Percentiles rank a stretch among this genome's conserved stretches.
phyloP scores from a whole-genome alignment of 140 eudicot genomes.

The Senecio squalidus region DNA sequence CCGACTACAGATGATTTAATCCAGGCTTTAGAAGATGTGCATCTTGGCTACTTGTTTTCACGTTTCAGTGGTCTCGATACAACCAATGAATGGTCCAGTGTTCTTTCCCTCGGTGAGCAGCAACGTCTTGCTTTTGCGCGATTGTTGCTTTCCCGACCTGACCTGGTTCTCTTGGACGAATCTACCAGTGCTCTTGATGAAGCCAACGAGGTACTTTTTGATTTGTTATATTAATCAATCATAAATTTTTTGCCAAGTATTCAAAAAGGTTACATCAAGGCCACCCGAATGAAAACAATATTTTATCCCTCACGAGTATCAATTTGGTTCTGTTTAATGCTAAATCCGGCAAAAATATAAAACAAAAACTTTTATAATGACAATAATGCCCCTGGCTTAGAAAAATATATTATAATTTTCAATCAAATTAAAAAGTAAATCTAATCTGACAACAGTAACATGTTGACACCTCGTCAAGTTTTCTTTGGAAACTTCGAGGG shows the following conservation, averaged over 20 bases:
- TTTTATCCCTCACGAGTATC: too few species aligned
- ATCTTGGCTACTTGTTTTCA: slow-evolving; percentile 65
- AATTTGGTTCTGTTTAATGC: too few species aligned
- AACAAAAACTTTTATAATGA: too few species aligned
- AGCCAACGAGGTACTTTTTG: slow-evolving; percentile 69
- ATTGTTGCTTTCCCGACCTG: slow-evolving; percentile 74
- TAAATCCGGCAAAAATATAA: too few species aligned
- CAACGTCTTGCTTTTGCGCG: slow-evolving; percentile 98
- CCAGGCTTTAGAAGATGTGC: slow-evolving; percentile 79
- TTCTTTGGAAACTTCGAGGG: too few species aligned
- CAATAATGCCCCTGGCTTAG: too few species aligned
- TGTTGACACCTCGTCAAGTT: too few species aligned
- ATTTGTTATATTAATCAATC: background rate
- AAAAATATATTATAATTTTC: too few species aligned
- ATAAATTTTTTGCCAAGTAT: background rate
- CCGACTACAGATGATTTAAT: slow-evolving; percentile 71
- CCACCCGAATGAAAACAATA: too few species aligned
- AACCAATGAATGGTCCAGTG: slow-evolving; percentile 83
- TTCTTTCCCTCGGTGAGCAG: slow-evolving; percentile 95
- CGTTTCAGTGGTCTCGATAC: slow-evolving; percentile 69
- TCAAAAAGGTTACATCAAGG: too few species aligned
- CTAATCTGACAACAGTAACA: too few species aligned
- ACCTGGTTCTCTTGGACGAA: slow-evolving; percentile 84
- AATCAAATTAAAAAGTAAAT: too few species aligned
- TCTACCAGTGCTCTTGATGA: slow-evolving; percentile 96